A percentile compares a stretch with the other conserved stretches of the same genome.
These are phyloP conservation scores for Gossypium arboreum DNA, from an alignment of 345 rosid species.

Conservation along the genomic window DNA sequence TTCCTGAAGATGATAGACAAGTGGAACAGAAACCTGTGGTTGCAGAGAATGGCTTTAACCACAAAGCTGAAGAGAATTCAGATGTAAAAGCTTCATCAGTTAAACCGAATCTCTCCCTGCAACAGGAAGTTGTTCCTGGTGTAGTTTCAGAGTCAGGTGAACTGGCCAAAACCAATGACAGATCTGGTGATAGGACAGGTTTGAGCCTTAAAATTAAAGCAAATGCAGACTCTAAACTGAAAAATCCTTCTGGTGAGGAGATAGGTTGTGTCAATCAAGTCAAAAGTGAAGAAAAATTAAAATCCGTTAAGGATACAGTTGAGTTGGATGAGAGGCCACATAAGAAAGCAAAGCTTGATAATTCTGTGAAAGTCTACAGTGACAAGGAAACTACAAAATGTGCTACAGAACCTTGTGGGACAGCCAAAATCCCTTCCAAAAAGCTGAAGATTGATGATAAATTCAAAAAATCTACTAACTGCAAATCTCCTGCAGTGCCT, in stretches of 20 bases:
- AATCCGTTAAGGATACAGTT: slow-evolving; percentile 25
- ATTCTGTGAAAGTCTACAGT: slow-evolving; percentile 22
- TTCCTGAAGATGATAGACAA: background rate
- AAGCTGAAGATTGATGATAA: slow-evolving; percentile 35
- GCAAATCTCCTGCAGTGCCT: slow-evolving; percentile 19
- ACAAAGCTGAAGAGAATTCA: slow-evolving; percentile 22
- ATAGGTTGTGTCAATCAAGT: slow-evolving; percentile 19
- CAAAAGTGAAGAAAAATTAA: slow-evolving; percentile 30
- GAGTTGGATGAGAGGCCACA: slow-evolving; percentile 38
- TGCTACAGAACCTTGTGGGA: slow-evolving; percentile 22
- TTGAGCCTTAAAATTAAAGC: slow-evolving; percentile 16
- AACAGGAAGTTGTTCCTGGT: slow-evolving; percentile 23
- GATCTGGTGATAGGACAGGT: background rate
- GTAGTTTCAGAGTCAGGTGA: background rate
- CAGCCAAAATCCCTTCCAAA: slow-evolving; percentile 25
- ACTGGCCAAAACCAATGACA: slow-evolving; percentile 8
- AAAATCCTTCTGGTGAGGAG: slow-evolving; percentile 14
- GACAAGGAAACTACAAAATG: slow-evolving; percentile 25
- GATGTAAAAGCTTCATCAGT: slow-evolving; percentile 15
- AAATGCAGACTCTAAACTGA: slow-evolving; percentile 18
- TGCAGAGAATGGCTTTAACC: slow-evolving; percentile 10
- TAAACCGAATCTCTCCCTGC: slow-evolving; percentile 15
- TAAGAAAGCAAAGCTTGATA: slow-evolving; percentile 51
- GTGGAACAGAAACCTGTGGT: slow-evolving; percentile 14
- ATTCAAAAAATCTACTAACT: slow-evolving; percentile 23